Evolutionary conservation across 768 basidiomycete genomes (phyloP), one percentile per base, ranked within the genome.

Genomic region (Collybia sordida): DNA sequence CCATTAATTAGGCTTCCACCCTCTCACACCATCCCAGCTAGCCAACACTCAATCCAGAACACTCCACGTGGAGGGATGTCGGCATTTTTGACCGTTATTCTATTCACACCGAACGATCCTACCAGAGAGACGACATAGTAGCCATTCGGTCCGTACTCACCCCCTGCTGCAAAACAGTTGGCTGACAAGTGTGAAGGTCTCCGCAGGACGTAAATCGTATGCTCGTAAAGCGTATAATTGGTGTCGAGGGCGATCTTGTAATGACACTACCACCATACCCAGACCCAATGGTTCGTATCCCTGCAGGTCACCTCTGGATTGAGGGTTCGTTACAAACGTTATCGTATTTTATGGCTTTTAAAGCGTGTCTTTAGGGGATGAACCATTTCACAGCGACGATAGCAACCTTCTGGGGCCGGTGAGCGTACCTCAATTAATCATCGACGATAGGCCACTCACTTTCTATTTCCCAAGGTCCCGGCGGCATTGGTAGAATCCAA

Each of bases 361-460:
- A 34, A 24, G 42, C 41, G 47, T 45, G 43, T 38, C 34, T 27
- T 17, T 45, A 86, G 86, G 86, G 6, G 86, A 88, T 52, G 83
- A 87, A 59, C 72, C 77, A 4, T 85, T 83, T 57, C 74, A 80
- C 49, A 86, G 81, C 7, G 74, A 83, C 46, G 88, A 89, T 58
- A 89, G 86, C 68, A 89, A 88, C 62, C 64, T 70, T 1, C 87
- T 86, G 63, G 88, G 88, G 6, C 83, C 88, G 7, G 86, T 88
- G 61, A n/a, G n/a, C 52, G 76, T 66, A 23, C 12, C 15, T 46
- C 48, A 56, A 19, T n/a, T 53, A 23, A 41, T 19, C 31, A 17
- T 45, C 1, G 24, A 46, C 11, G 21, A 21, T 18, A 6, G 18
- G 27, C 25, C 36, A 14, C 23, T 35, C 12, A 38, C 21, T 37